Evolutionary conservation across 225 moss, liverwort and hornwort species (phyloP), one percentile per base, ranked within the genome.

Genomic region (Physcomitrium patens): DNA sequence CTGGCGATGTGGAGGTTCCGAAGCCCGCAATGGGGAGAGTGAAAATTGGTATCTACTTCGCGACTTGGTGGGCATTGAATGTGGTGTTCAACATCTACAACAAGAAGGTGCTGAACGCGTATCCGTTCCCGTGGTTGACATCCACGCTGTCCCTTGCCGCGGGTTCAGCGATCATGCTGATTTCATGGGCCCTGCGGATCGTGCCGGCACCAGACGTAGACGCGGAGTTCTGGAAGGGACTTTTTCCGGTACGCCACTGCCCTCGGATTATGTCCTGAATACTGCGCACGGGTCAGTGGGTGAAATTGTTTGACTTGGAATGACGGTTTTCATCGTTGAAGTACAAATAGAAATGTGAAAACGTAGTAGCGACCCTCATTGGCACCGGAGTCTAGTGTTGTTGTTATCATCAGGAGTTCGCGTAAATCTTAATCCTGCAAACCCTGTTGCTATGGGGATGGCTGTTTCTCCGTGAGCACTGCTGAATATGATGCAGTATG

Each of bases 31-130:
- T 84, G 61, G 86, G 81, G 24, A 79, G 75, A 56, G 60, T 95
- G 48, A 95, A 93, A 68, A 93, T 95, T 8, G 93, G 93, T 28
- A 65, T 83, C 3, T 95, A 93, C 59, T 95, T 93, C 41, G 80
- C 83, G 12, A 84, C 82, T 0, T 95, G 95, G 95, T 95, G 95
- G 95, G 83, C 86, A 1, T 65, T 95, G 73, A 95, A 95, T 80
- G 95, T 95, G 8, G 86, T 93, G 20, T 95, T 95, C 71, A 95
- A 95, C 82, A 95, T 95, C 46, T 95, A 93, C 73, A 95, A 95
- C 83, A 95, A 95, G 90, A 93, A 95, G 76, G 95, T 95, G 77
- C 28, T 93, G 78, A 96, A 96, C 26, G 93, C 70, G 43, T 96
- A 84, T 60, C 93, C 90, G 0, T 96, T 59, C 41, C 96, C 91